Conservation (phyloP, 2,329 filamentous ascomycete genomes). For the Blastomyces gilchristii region DNA sequence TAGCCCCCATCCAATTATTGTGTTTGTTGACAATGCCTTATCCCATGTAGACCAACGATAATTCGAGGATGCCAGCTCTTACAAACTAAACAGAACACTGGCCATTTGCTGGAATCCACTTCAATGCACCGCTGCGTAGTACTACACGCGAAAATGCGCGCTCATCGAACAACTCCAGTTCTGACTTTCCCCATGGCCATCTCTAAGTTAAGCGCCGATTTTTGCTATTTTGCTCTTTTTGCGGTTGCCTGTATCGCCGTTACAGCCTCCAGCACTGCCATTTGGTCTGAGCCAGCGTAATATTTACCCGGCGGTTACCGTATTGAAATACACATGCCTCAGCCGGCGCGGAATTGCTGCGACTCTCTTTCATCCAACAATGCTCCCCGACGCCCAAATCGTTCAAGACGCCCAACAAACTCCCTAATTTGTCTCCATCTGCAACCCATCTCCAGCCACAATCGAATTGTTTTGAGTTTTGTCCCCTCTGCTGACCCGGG, state of each 20-base stretch:
- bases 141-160: neutral
- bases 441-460: neutral
- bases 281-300: neutral
- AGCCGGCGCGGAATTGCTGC: neutral
- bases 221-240: constrained; percentile 9
- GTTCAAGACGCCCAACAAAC: neutral
- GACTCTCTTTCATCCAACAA: neutral
- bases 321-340: constrained; percentile 4
- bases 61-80: constrained; percentile 3
- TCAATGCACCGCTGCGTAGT: constrained; percentile 1
- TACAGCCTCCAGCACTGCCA: neutral
- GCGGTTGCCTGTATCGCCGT: neutral
- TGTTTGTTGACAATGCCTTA: constrained; percentile 1
- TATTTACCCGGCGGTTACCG: neutral
- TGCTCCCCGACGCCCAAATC: neutral
- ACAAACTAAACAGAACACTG: neutral
- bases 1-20: constrained; percentile 2
- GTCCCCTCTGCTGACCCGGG: neutral
- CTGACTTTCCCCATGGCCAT: neutral
- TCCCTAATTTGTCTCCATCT: neutral
- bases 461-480: neutral
- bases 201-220: constrained; percentile 2
- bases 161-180: neutral
- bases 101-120: constrained; percentile 3
- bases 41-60: constrained; percentile 2